Percentiles rank a stretch among this genome's conserved stretches.
Evolutionary conservation across 352 stramenopile species (phyloP).

Genomic region (Phytophthora tubulina): DNA sequence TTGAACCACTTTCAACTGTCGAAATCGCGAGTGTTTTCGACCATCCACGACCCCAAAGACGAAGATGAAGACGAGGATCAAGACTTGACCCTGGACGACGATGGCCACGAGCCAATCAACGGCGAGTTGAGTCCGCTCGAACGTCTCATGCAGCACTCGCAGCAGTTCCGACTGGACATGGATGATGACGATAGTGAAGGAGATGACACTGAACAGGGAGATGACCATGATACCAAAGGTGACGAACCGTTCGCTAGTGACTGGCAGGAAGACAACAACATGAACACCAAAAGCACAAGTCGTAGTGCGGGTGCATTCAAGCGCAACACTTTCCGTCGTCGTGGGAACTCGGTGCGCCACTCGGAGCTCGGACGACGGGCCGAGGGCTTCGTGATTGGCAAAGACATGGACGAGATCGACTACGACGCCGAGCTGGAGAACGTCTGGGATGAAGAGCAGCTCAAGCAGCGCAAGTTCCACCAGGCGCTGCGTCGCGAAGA

Average conservation of each 20-base stretch:
- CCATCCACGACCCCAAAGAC: constrained; percentile 9
- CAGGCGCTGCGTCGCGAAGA: constrained; percentile 66
- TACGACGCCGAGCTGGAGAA: constrained; percentile 77
- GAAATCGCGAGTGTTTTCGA: constrained; percentile 27
- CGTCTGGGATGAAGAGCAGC: constrained; percentile 43
- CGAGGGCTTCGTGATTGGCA: constrained; percentile 20
- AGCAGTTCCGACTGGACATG: constrained; percentile 64
- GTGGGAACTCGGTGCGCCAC: constrained; percentile 14
- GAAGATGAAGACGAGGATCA: constrained; percentile 33
- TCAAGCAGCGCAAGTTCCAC: constrained; percentile 70
- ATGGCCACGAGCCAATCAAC: constrained; percentile 17
- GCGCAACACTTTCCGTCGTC: constrained; percentile 29
- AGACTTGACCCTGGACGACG: constrained; percentile 16
- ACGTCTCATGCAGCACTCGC: constrained; percentile 70
- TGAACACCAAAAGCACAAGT: background rate
- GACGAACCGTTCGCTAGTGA: constrained; percentile 10
- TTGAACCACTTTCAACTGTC: background rate
- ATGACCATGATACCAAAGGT: constrained; percentile 22
- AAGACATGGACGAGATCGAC: constrained; percentile 65
- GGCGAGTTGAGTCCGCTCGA: constrained; percentile 68
- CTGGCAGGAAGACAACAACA: constrained; percentile 12
- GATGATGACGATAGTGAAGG: constrained; percentile 29
- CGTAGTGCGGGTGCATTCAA: background rate
- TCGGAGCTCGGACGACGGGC: constrained; percentile 27
- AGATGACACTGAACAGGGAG: constrained; percentile 11